Conservation (phyloP, 768 basidiomycete species). For the Xerocomus spinulosus region DNA sequence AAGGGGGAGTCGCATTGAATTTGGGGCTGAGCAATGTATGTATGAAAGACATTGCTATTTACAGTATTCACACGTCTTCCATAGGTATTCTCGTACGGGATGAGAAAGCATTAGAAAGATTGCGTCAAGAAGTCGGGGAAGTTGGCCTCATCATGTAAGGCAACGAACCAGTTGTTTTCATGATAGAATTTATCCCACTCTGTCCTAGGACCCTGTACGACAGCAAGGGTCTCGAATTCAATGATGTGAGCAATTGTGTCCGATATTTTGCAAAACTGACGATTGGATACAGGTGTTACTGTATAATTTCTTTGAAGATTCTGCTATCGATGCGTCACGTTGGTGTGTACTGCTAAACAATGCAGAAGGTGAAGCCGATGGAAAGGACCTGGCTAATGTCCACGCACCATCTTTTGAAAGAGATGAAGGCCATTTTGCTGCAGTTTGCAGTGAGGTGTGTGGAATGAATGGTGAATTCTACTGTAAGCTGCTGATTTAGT, state of each 20-base stretch:
- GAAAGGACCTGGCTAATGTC: conserved; percentile 8
- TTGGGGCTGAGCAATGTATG: conserved; percentile 64
- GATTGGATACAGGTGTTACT: conserved; percentile 50
- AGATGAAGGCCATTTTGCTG: conserved; percentile 46
- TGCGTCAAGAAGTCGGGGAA: conserved; percentile 51
- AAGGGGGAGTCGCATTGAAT: conserved; percentile 48
- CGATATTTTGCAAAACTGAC: background rate
- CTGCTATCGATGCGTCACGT: conserved; percentile 42
- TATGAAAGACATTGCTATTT: background rate
- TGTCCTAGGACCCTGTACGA: conserved; percentile 29
- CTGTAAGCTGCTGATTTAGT: background rate
- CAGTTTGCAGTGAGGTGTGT: conserved; percentile 55
- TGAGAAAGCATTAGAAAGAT: conserved; percentile 42
- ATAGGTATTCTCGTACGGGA: conserved; percentile 69
- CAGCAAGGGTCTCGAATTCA: conserved; percentile 30
- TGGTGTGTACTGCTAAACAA: conserved; percentile 59
- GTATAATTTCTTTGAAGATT: conserved; percentile 74
- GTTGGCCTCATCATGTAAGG: conserved; percentile 57
- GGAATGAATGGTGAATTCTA: background rate
- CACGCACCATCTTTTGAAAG: conserved; percentile 42
- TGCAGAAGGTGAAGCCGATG: conserved; percentile 22
- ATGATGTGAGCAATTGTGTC: conserved; percentile 10
- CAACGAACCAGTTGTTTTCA: background rate
- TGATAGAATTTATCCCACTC: background rate
- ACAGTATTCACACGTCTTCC: background rate